These are phyloP conservation scores for Lyophyllum decastes DNA, from an alignment of 768 basidiomycete genomes.

Conservation along the genomic window DNA sequence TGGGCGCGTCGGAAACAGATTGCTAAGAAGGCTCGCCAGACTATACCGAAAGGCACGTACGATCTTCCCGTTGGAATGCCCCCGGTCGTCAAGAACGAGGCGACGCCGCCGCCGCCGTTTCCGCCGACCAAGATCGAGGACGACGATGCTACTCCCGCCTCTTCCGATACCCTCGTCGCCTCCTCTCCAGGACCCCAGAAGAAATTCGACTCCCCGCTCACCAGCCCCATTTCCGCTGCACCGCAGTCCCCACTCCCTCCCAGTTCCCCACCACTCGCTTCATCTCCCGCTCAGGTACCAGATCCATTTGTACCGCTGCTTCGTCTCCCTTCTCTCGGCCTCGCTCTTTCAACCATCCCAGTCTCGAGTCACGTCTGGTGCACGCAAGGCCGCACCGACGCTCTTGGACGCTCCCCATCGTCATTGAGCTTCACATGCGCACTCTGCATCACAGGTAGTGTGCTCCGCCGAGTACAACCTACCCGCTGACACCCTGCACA, in stretches of 20 bases:
- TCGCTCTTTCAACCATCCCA: background rate
- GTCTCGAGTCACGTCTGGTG: background rate
- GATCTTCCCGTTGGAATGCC: constrained; percentile 36
- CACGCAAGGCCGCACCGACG: background rate
- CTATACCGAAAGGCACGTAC: constrained; percentile 34
- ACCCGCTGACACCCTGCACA: background rate
- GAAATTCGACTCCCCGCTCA: background rate
- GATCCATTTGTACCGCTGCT: background rate
- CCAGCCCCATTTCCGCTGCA: background rate
- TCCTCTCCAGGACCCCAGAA: background rate
- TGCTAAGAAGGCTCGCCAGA: constrained; percentile 27
- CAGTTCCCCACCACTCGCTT: constrained; percentile 6
- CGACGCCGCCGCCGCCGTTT: background rate
- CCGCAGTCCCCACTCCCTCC: constrained; percentile 9
- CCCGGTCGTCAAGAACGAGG: constrained; percentile 18
- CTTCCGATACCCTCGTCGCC: constrained; percentile 13
- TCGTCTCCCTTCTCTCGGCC: background rate
- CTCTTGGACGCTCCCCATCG: background rate
- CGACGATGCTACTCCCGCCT: background rate
- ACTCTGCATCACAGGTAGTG: constrained; percentile 10
- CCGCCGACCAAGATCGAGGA: background rate
- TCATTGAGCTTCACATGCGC: constrained; percentile 3
- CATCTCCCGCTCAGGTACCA: background rate
- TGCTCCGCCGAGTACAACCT: background rate
- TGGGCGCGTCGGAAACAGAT: constrained; percentile 34